A percentile compares a stretch with the other conserved stretches of the same genome.
Conservation (phyloP, 208 protist genomes). For the Trypanosoma cruzi region DNA sequence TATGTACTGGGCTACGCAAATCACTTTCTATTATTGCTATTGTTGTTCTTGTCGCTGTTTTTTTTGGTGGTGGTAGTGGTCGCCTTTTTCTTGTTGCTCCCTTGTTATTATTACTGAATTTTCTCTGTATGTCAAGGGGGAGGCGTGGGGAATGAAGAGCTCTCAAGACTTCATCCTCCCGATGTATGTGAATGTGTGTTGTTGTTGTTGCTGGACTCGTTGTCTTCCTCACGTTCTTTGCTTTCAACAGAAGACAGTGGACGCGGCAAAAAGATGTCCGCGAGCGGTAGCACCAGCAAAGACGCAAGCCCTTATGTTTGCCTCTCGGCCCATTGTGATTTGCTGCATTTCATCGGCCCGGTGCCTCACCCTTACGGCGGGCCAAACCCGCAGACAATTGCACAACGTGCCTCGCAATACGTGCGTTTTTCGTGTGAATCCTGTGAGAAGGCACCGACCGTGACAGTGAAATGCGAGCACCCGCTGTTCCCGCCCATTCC, state of each 20-base stretch:
- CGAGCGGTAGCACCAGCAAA: background rate
- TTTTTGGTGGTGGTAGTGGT: background rate
- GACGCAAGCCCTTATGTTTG: constrained; percentile 30
- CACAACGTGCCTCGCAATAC: constrained; percentile 15
- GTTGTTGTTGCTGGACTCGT: background rate
- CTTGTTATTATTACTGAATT: background rate
- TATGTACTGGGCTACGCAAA: too few relatives aligned
- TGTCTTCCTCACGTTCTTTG: background rate
- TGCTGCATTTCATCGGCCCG: constrained; percentile 33
- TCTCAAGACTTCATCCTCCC: background rate
- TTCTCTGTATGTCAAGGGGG: background rate
- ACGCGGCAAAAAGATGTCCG: background rate
- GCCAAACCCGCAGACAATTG: constrained; percentile 32
- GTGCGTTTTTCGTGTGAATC: constrained; percentile 20
- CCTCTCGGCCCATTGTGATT: constrained; percentile 32
- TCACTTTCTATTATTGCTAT: too few relatives aligned
- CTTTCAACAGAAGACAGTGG: background rate
- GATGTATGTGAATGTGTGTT: background rate
- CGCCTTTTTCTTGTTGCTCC: background rate
- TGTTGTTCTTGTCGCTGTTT: constrained; percentile 12
- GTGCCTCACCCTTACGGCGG: constrained; percentile 32
- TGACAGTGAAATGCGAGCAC: constrained; percentile 23
- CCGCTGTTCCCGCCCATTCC: constrained; percentile 16
- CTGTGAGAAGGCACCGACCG: constrained; percentile 2
- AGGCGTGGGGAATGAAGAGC: background rate